Conservation (phyloP, 108 stramenopile species). For the Skeletonema potamos region DNA sequence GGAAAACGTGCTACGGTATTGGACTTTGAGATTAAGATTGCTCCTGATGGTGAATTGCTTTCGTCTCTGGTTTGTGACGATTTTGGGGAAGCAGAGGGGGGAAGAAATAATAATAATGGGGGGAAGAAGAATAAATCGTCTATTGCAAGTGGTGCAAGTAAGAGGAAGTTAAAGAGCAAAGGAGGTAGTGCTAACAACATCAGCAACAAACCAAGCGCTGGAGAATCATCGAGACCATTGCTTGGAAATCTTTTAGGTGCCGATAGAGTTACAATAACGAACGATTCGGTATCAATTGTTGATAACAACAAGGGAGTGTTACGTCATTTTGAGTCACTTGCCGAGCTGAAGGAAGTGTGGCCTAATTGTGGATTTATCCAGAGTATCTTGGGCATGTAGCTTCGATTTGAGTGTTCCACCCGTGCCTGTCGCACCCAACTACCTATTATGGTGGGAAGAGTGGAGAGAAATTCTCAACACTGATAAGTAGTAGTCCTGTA, state of each 20-base stretch:
- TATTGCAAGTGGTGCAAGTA: too few relatives aligned
- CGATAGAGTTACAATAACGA: neutral
- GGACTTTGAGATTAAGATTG: slow-evolving; percentile 4
- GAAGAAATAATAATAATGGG: neutral
- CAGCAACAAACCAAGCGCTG: too few relatives aligned
- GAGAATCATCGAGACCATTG: too few relatives aligned
- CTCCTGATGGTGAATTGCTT: neutral
- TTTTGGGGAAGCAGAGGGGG: neutral
- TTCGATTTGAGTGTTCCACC: too few relatives aligned
- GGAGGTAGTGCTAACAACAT: too few relatives aligned
- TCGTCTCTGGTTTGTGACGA: neutral
- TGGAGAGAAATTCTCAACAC: too few relatives aligned
- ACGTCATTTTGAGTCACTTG: slow-evolving; percentile 1
- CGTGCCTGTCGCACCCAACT: too few relatives aligned
- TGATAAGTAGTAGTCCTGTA: too few relatives aligned
- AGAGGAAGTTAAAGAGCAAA: too few relatives aligned
- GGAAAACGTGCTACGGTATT: slow-evolving; percentile 14
- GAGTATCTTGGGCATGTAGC: too few relatives aligned
- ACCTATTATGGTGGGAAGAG: too few relatives aligned
- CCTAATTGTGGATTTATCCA: neutral
- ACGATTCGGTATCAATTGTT: neutral
- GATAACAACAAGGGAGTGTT: slow-evolving; percentile 1
- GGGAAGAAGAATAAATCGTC: neutral
- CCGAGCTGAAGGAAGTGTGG: slow-evolving; percentile 9
- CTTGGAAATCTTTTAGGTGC: neutral